These are phyloP conservation scores for Chionographis japonica DNA, from an alignment of 106 monocot genomes.

Conservation along the genomic window DNA sequence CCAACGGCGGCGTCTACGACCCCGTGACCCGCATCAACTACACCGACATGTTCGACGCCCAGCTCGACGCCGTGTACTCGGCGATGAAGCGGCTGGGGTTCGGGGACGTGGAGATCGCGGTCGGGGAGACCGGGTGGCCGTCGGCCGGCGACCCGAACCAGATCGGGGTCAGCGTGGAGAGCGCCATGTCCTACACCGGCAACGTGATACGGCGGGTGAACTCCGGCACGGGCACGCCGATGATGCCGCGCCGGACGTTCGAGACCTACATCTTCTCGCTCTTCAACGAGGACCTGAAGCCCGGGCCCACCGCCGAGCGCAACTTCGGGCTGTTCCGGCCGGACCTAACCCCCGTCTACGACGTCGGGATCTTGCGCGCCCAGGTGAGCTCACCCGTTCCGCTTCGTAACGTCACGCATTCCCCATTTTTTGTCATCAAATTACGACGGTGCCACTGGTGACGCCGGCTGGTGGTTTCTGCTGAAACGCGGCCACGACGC, in stretches of 20 bases:
- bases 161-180: slow-evolving; percentile 30
- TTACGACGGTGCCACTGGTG: too few species aligned
- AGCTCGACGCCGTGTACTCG: slow-evolving; percentile 72
- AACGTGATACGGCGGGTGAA: slow-evolving; percentile 49
- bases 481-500: too few species aligned
- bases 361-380: slow-evolving; percentile 52
- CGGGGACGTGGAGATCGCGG: slow-evolving; percentile 74
- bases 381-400: not conserved
- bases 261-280: slow-evolving; percentile 77
- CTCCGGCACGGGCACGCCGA: slow-evolving; percentile 67
- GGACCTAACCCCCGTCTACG: slow-evolving; percentile 68
- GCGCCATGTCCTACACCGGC: slow-evolving; percentile 49
- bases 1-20: slow-evolving; percentile 60
- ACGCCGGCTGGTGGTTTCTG: too few species aligned
- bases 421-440: too few species aligned
- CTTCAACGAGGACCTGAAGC: slow-evolving; percentile 85
- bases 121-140: slow-evolving; percentile 96
- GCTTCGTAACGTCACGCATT: too few species aligned
- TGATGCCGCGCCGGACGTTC: slow-evolving; percentile 75
- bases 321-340: slow-evolving; percentile 71
- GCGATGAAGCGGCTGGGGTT: slow-evolving; percentile 62
- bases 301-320: slow-evolving; percentile 66
- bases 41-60: slow-evolving; percentile 83
- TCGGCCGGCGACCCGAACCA: slow-evolving; percentile 51
- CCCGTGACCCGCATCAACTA: slow-evolving; percentile 52